Percentiles rank a stretch among this genome's conserved stretches.
phyloP scores from a whole-genome alignment of 768 basidiomycete genomes.

The Boletus barrowsii region DNA sequence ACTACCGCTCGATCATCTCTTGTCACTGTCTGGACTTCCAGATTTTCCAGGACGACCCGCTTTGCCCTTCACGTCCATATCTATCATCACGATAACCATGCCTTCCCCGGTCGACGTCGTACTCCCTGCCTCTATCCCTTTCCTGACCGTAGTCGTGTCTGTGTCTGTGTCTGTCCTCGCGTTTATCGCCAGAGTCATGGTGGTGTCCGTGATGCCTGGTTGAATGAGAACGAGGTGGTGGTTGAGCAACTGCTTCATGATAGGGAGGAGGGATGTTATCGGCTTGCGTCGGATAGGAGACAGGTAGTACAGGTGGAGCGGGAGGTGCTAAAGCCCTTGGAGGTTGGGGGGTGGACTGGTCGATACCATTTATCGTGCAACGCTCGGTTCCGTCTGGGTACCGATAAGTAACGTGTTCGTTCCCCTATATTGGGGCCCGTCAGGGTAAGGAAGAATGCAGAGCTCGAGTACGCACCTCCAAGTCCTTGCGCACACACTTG shows the following conservation, averaged over 20 bases:
- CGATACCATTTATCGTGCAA: constrained; percentile 66
- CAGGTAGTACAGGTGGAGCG: constrained; percentile 1
- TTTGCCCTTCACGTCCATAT: constrained; percentile 3
- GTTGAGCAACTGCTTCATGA: constrained; percentile 13
- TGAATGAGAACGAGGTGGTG: constrained; percentile 14
- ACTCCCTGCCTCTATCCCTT: constrained; percentile 3
- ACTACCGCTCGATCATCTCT: neutral
- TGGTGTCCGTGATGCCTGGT: constrained; percentile 18
- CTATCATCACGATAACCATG: constrained; percentile 6
- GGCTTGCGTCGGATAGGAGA: neutral
- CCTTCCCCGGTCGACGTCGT: neutral
- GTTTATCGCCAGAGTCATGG: constrained; percentile 9
- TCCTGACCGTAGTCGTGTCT: constrained; percentile 11
- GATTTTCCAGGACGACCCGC: constrained; percentile 7
- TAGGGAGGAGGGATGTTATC: constrained; percentile 17
- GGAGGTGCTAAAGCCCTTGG: constrained; percentile 10
- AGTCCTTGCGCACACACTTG: constrained; percentile 53
- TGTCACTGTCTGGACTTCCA: constrained; percentile 13
- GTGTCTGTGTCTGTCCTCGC: constrained; percentile 12
- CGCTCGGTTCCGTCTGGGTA: constrained; percentile 66
- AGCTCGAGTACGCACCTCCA: constrained; percentile 44
- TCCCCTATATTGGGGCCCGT: constrained; percentile 48
- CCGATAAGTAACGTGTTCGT: constrained; percentile 66
- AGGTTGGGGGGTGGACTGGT: constrained; percentile 30
- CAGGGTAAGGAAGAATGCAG: neutral